These are phyloP conservation scores for Helichrysum umbraculigerum DNA, from an alignment of 129 eudicot species.

Conservation along the genomic window DNA sequence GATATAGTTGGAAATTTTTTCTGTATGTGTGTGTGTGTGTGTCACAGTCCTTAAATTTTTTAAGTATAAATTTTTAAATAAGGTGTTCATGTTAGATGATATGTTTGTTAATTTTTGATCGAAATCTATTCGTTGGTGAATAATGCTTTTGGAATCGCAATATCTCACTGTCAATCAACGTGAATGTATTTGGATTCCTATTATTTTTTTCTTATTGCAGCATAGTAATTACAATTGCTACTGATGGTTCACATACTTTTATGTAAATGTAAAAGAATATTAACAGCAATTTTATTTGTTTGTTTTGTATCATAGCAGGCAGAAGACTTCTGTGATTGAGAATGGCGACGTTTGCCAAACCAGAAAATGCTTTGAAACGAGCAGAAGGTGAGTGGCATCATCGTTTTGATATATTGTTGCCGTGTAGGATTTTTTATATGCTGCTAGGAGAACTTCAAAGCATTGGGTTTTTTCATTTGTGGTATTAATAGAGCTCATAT, in stretches of 20 bases:
- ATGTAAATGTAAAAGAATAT: neutral
- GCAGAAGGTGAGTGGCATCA: conserved; percentile 57
- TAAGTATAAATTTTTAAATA: too few species aligned
- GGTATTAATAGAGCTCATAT: neutral
- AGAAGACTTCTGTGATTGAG: conserved; percentile 17
- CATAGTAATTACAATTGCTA: neutral
- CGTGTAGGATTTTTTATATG: neutral
- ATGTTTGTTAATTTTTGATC: neutral
- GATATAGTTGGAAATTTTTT: too few species aligned
- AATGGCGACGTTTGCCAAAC: conserved; percentile 74
- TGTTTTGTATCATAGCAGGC: neutral
- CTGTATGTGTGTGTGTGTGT: too few species aligned
- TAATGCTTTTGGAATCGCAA: neutral
- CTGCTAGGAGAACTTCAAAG: neutral
- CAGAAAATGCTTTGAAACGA: conserved; percentile 73
- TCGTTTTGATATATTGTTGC: neutral
- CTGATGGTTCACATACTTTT: neutral
- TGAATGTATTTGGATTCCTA: neutral
- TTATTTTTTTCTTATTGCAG: neutral
- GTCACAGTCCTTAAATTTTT: too few species aligned
- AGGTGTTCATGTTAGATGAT: too few species aligned
- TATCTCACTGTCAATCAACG: neutral
- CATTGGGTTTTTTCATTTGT: neutral
- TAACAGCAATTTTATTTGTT: neutral
- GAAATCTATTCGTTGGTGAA: neutral